Evolutionary conservation across 345 rosid genomes (phyloP).

Genomic region (Eucalyptus sp.): DNA sequence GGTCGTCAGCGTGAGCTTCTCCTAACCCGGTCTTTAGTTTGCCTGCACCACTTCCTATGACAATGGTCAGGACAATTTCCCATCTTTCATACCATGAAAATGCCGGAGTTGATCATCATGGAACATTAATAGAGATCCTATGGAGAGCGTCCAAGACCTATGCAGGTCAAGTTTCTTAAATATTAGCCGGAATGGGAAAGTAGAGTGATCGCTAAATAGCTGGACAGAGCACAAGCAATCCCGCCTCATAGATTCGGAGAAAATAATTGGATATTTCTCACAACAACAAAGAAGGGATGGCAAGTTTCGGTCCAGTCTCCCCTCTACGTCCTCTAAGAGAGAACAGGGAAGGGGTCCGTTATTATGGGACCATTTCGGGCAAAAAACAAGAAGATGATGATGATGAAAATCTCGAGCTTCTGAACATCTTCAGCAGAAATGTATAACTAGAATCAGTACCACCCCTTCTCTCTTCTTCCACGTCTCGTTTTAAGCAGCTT

Average conservation of each 20-base stretch:
- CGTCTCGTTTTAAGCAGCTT: slow-evolving; percentile 25
- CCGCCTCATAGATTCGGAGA: background rate
- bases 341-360: background rate
- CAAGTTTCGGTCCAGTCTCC: background rate
- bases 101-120: background rate
- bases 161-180: background rate
- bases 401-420: slow-evolving; percentile 14
- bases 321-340: background rate
- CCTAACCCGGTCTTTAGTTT: background rate
- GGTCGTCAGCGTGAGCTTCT: background rate
- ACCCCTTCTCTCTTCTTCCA: background rate
- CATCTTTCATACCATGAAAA: background rate
- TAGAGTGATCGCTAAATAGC: background rate
- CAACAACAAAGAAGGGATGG: background rate
- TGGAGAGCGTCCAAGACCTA: background rate
- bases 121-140: background rate
- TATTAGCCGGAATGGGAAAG: background rate
- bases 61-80: background rate
- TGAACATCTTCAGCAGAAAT: slow-evolving; percentile 23
- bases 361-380: background rate
- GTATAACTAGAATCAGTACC: slow-evolving; percentile 11
- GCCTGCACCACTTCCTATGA: background rate
- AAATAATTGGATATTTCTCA: background rate
- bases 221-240: background rate
- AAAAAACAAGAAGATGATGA: background rate